Evolutionary conservation across 495 filamentous ascomycete genomes (phyloP).

Genomic region (Chaetomium cochliodes): DNA sequence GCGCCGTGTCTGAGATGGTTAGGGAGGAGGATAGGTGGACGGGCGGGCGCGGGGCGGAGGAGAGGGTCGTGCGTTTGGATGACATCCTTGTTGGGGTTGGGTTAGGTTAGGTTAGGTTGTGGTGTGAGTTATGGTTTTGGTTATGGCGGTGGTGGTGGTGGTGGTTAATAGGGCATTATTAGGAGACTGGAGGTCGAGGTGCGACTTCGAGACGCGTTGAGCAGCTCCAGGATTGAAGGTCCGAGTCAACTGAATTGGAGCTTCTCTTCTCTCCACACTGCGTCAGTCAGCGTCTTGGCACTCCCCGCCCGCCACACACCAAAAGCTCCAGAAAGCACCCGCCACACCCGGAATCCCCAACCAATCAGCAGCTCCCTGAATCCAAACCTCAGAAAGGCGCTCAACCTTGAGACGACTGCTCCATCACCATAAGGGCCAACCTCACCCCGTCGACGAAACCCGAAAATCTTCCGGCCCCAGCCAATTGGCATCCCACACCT

Average conservation of each 20-base stretch:
- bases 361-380: constrained; percentile 34
- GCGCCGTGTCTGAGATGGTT: constrained; percentile 72
- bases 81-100: constrained; percentile 20
- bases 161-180: not conserved
- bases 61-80: constrained; percentile 51
- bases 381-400: constrained; percentile 34
- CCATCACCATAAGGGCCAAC: constrained; percentile 18
- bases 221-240: not conserved
- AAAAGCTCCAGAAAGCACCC: not conserved
- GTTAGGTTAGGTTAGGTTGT: not conserved
- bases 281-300: constrained; percentile 16
- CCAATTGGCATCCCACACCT: constrained; percentile 45
- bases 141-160: not conserved
- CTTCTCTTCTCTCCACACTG: constrained; percentile 7
- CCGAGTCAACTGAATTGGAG: not conserved
- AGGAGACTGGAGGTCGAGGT: not conserved
- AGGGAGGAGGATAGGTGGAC: constrained; percentile 66
- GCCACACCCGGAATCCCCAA: constrained; percentile 16
- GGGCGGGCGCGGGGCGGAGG: constrained; percentile 60
- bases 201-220: not conserved
- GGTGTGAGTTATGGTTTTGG: not conserved
- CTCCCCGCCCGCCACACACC: not conserved
- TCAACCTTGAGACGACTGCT: constrained; percentile 22
- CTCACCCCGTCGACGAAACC: constrained; percentile 23
- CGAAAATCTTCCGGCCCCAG: constrained; percentile 23